phyloP scores from a whole-genome alignment of 2,329 filamentous ascomycete genomes.

The Xylariaceae sp. region DNA sequence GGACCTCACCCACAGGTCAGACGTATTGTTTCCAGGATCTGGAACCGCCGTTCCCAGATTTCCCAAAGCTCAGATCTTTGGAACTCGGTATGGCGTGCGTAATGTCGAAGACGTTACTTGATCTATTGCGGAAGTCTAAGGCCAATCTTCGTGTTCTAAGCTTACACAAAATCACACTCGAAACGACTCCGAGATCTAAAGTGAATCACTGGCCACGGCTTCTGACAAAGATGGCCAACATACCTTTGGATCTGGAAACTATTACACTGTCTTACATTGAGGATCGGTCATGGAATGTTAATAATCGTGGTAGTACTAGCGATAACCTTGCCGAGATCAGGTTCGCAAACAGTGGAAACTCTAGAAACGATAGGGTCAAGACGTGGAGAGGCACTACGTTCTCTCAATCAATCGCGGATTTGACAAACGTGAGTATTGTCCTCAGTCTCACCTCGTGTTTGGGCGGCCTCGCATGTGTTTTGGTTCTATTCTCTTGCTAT shows the following conservation, averaged over 20 bases:
- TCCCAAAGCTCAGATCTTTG: constrained; percentile 38
- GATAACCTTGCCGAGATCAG: not conserved
- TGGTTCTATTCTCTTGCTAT: not conserved
- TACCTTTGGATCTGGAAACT: constrained; percentile 33
- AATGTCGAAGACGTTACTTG: constrained; percentile 30
- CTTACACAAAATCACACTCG: constrained; percentile 42
- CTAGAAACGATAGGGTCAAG: not conserved
- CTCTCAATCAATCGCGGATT: not conserved
- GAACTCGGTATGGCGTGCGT: constrained; percentile 43
- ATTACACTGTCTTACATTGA: constrained; percentile 32
- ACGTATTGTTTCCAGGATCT: not conserved
- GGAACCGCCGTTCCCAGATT: constrained; percentile 26
- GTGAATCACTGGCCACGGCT: constrained; percentile 41
- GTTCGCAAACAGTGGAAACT: not conserved
- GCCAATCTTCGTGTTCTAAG: constrained; percentile 43
- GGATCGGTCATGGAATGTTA: constrained; percentile 13
- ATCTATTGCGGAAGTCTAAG: constrained; percentile 41
- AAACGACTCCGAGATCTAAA: constrained; percentile 19
- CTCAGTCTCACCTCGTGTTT: too few species aligned
- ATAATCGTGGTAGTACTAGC: not conserved
- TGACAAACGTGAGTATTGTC: not conserved
- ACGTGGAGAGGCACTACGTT: not conserved
- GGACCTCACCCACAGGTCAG: not conserved
- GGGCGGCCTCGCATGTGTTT: too few species aligned
- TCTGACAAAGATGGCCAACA: constrained; percentile 34